Percentiles rank a stretch among this genome's conserved stretches.
Conservation (phyloP, 2,329 filamentous ascomycete genomes). For the Hawksworthiomyces lignivorus region DNA sequence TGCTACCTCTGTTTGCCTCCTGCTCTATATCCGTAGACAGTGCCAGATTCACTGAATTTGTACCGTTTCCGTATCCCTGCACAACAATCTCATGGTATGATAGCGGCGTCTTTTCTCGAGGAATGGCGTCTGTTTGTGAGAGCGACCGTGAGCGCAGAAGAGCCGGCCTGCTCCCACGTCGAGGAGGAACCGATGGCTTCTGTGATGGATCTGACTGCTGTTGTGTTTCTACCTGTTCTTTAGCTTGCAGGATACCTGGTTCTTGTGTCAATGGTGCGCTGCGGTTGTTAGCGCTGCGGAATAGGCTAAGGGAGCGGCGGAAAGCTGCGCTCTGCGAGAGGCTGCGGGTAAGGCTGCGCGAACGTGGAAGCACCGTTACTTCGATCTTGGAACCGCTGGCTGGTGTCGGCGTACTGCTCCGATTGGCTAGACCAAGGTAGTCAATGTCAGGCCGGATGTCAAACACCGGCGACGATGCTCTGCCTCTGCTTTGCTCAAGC, state of each 20-base stretch:
- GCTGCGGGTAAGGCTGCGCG: slow-evolving; percentile 23
- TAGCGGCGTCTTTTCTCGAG: slow-evolving; percentile 1
- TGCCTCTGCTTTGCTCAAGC: no score
- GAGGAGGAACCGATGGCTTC: no score
- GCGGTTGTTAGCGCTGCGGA: slow-evolving; percentile 15
- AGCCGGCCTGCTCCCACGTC: no score
- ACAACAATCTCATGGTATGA: slow-evolving; percentile 44
- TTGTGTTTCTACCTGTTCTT: no score
- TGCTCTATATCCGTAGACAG: neutral
- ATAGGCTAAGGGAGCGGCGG: slow-evolving; percentile 26
- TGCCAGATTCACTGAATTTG: slow-evolving; percentile 23
- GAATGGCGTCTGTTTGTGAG: no score
- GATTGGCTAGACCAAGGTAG: slow-evolving; percentile 40
- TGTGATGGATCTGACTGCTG: no score
- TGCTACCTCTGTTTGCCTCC: no score
- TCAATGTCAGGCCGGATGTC: slow-evolving; percentile 51
- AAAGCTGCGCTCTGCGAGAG: slow-evolving; percentile 23
- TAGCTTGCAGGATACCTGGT: no score
- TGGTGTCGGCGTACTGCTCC: slow-evolving; percentile 9
- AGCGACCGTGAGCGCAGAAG: no score
- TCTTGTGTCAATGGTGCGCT: neutral
- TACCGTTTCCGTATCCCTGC: slow-evolving; percentile 47
- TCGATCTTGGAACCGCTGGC: slow-evolving; percentile 4
- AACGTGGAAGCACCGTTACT: slow-evolving; percentile 13
- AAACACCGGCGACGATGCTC: slow-evolving; percentile 8